Base-by-base conservation (phyloP, 2,329 filamentous ascomycete genomes). In the Leptographium wingfieldii region DNA sequence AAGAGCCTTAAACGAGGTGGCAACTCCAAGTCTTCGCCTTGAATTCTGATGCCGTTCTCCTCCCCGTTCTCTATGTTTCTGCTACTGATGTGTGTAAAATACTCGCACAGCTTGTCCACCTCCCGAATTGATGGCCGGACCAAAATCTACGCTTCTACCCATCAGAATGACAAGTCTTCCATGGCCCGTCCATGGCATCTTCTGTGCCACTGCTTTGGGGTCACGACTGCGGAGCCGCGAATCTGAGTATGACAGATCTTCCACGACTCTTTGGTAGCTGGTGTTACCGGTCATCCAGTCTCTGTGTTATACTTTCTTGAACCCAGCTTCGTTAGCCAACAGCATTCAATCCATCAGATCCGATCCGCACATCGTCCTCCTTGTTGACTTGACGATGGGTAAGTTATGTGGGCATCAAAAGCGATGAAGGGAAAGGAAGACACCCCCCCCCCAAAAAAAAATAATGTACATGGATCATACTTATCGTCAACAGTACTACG, bases 191-290 rank as follows among this genome's bases (percentile, higher is more conserved):
- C 63, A 67, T 5, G 65, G 57, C 22, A 65, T 61, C 31, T 60
- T 59, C 29, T 66, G 60, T 12, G 38, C 59, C 35, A 56, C 53
- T 1, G 65, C 65, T 43, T 67, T 67, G 22, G 66, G 66, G 22
- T 67, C 66, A 0, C 65, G 61, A 38, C 61, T 61, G 29, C 55
- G 56, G 0, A 67, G 63, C 3, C 66, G 62, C 7, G 65, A 65
- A 43, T 67, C 66, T 0, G 63, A 64, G 48, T 31, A 59, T 16
- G 57, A 60, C 12, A 67, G 59, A 2, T 60, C 55, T 11, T 59
- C 56, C 19, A 65, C 62, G 19, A 61, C 57, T 22, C 56, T 29
- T 22, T 59, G 61, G 52, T 67, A 67, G 49, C 11, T 48, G 63
- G 65, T 60, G 55, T 57, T 59, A 60, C 66, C 59, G 25, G 49